Conservation (phyloP, 1,284 basidiomycete genomes). For the Puccinia polysora region DNA sequence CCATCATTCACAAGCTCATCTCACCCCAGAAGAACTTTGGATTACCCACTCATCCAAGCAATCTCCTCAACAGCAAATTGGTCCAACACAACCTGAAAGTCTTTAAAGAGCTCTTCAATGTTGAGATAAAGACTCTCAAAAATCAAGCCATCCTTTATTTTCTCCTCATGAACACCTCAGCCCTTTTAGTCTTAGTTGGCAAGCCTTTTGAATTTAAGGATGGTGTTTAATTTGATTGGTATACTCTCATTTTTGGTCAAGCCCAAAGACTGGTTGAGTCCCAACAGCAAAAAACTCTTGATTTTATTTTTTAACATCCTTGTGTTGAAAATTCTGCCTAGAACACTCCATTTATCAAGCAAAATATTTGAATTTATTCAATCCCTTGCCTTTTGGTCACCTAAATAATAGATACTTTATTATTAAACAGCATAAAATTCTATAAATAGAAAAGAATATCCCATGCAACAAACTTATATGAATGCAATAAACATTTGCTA, state of each 20-base stretch:
- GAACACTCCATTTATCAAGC: no score
- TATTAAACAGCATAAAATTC: no score
- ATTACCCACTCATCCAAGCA: slow-evolving; percentile 23
- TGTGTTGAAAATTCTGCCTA: no score
- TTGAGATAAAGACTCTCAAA: slow-evolving; percentile 35
- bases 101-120: slow-evolving; percentile 62
- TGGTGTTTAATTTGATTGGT: slow-evolving; percentile 67
- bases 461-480: no score
- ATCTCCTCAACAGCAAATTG: slow-evolving; percentile 44
- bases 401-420: no score
- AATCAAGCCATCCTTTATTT: slow-evolving; percentile 66
- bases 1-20: not conserved
- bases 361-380: no score
- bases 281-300: no score
- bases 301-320: no score
- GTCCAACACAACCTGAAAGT: slow-evolving; percentile 70
- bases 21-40: slow-evolving; percentile 15
- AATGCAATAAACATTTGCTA: no score
- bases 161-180: slow-evolving; percentile 77
- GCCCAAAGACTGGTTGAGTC: no score
- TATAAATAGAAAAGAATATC: no score
- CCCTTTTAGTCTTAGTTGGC: slow-evolving; percentile 73
- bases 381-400: no score
- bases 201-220: slow-evolving; percentile 66
- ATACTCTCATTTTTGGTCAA: slow-evolving; percentile 67